Evolutionary conservation across 768 basidiomycete genomes (phyloP), one percentile per base, ranked within the genome.

Genomic region (Rhodotorula babjevae): DNA sequence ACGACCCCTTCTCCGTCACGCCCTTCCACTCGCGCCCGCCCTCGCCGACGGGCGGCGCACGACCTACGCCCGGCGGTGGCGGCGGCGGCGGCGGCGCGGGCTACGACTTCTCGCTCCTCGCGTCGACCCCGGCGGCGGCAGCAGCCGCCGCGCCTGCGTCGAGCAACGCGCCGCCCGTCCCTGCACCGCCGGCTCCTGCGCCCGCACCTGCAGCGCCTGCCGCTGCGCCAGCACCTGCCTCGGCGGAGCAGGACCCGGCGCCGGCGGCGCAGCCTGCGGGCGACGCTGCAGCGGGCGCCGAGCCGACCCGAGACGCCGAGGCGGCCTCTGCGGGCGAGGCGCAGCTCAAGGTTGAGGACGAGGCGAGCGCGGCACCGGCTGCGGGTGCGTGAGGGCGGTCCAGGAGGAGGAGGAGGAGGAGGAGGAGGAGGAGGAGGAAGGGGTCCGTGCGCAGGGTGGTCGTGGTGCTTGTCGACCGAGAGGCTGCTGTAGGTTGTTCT

Each of bases 1-100:
- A 61, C 60, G 73, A 75, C 40, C 73, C 73, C 7, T 75, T 67
- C 69, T 58, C 63, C 29, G 60, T 68, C 36, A 75, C 73, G 12
- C 73, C 73, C 3, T 53, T 75, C 21, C 73, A 71, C 36, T 75
- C 73, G 40, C 63, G 73, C 6, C 73, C 73, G 18, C 66, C 66
- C 12, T 52, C 59, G 7, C 65, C 40, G n/a, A 19, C 27, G 19
- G 60, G 36, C 5, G 36, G 55, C 29, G 31, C 55, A 14, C 50
- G 50, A 6, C 25, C 50, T 10, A 50, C 58, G 12, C 40, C 36
- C 25, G 58, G 58, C n/a, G 53, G 53, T 5, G 53, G 53, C 25
- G 47, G 21, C 23, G 50, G 25, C 23, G 23, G 6, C 23, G 50
- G 50, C 4, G 50, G 50, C 23, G 50, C 6, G 25, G 23, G 25